Conservation (phyloP, 306 rosid genomes). For the Cicer pinnatifidum region DNA sequence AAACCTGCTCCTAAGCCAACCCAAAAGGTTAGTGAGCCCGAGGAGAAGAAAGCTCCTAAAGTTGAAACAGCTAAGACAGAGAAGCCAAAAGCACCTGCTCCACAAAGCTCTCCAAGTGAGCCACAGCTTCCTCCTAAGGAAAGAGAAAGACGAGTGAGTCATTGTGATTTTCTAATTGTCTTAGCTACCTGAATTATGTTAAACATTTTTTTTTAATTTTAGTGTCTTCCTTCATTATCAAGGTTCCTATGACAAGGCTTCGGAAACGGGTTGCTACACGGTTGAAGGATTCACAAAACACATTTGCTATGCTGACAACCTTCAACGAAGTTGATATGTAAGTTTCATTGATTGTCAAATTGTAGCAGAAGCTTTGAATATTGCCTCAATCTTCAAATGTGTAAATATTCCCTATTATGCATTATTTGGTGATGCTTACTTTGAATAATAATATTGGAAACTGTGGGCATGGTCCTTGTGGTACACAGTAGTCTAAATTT, state of each 20-base stretch:
- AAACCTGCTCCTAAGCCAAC: constrained; percentile 57
- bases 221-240: constrained; percentile 34
- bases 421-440: constrained; percentile 9
- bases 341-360: constrained; percentile 40
- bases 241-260: constrained; percentile 92
- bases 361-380: constrained; percentile 11
- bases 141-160: constrained; percentile 77
- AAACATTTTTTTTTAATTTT: constrained; percentile 12
- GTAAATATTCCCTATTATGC: constrained; percentile 1
- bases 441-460: constrained; percentile 32
- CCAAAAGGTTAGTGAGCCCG: constrained; percentile 47
- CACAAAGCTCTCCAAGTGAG: constrained; percentile 64
- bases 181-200: constrained; percentile 30
- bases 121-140: constrained; percentile 89
- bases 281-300: constrained; percentile 88
- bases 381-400: constrained; percentile 9
- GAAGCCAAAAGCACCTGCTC: constrained; percentile 59
- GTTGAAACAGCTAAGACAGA: constrained; percentile 52
- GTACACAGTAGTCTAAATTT: constrained; percentile 5
- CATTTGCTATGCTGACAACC: constrained; percentile 83
- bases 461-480: not conserved
- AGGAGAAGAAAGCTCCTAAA: constrained; percentile 60
- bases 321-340: constrained; percentile 90
- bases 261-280: constrained; percentile 71
- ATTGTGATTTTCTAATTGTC: constrained; percentile 29